Conservation (phyloP, 306 rosid species). For the Vigna trinervia region DNA sequence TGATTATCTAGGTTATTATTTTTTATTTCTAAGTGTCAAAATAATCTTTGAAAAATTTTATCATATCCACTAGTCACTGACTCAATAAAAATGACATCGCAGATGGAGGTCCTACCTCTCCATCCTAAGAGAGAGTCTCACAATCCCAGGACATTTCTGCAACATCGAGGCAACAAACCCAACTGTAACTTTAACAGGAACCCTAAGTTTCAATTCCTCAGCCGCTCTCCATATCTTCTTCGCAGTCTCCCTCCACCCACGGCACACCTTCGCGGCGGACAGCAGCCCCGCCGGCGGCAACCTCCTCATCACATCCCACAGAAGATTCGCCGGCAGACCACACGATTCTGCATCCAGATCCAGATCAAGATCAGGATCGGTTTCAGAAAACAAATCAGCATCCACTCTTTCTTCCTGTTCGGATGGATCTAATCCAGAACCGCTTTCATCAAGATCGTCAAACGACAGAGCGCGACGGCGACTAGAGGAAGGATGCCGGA, state of each 20-base stretch:
- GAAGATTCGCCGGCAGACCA: constrained; percentile 63
- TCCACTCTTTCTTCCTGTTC: constrained; percentile 35
- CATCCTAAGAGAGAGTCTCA: constrained; percentile 84
- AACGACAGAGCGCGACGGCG: constrained; percentile 90
- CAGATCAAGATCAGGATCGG: constrained; percentile 33
- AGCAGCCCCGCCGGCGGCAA: constrained; percentile 80
- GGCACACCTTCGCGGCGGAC: constrained; percentile 81
- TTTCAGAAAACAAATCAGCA: constrained; percentile 39
- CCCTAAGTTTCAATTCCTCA: constrained; percentile 76
- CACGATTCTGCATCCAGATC: constrained; percentile 55
- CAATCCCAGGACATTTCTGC: constrained; percentile 81
- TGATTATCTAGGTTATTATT: no score
- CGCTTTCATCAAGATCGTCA: constrained; percentile 55
- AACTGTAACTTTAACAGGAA: constrained; percentile 74
- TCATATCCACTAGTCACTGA: background rate
- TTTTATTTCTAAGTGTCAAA: background rate
- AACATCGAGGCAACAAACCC: constrained; percentile 82
- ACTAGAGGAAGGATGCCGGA: constrained; percentile 51
- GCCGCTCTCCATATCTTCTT: constrained; percentile 85
- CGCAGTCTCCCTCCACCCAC: constrained; percentile 82
- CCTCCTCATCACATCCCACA: constrained; percentile 85
- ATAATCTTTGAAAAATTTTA: background rate
- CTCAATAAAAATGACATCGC: background rate
- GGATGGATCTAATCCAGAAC: constrained; percentile 39
- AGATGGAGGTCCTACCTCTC: constrained; percentile 77